phyloP scores from a whole-genome alignment of 73 alveolate genomes.

The Tetrahymena thermophila region DNA sequence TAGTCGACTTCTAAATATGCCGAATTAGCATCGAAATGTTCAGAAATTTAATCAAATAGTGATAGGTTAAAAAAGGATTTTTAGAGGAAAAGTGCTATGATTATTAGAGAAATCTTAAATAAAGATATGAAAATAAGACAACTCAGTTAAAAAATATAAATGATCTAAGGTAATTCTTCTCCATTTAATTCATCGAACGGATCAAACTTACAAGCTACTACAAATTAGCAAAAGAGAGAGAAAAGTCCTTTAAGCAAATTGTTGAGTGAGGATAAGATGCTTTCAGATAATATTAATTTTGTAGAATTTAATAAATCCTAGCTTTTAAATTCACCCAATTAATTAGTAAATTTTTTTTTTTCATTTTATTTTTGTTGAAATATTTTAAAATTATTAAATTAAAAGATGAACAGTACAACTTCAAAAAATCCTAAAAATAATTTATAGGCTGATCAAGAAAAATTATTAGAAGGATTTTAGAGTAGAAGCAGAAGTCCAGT shows the following conservation, averaged over 20 bases:
- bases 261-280: background rate
- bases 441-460: background rate
- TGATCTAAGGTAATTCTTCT: background rate
- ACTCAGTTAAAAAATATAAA: background rate
- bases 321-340: background rate
- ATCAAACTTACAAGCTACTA: background rate
- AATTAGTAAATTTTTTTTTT: background rate
- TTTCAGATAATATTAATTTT: background rate
- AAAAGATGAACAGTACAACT: background rate
- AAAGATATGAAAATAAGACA: background rate
- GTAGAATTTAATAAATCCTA: background rate
- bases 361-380: too few species aligned
- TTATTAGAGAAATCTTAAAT: background rate
- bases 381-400: background rate
- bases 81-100: background rate
- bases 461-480: background rate
- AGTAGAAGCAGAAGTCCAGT: background rate
- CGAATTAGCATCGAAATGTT: background rate
- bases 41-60: background rate
- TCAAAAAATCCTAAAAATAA: background rate
- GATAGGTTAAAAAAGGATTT: background rate
- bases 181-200: background rate
- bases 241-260: background rate
- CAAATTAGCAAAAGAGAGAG: background rate
- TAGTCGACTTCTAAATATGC: background rate